Percentiles rank a stretch among this genome's conserved stretches.
Conservation (phyloP, 2,329 filamentous ascomycete species). For the Neopestalotiopsis rosae region DNA sequence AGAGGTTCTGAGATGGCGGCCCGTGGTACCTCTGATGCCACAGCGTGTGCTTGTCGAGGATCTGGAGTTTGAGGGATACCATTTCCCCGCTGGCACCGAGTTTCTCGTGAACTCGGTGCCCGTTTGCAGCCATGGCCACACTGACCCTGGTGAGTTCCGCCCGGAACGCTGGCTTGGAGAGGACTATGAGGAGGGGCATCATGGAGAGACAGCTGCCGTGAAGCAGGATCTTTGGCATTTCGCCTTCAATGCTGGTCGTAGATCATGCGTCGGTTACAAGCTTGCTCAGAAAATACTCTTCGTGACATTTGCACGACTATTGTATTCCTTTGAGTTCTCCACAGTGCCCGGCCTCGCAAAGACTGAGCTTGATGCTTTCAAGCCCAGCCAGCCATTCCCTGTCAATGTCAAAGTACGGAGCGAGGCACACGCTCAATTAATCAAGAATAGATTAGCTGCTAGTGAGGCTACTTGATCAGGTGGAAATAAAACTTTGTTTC, state of each 20-base stretch:
- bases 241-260: neutral
- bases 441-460: too few species aligned
- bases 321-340: neutral
- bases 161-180: neutral
- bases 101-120: slow-evolving; percentile 46
- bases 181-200: neutral
- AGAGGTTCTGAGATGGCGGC: slow-evolving; percentile 60
- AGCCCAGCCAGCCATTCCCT: too few species aligned
- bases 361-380: too few species aligned
- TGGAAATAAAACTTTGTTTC: too few species aligned
- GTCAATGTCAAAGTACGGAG: too few species aligned
- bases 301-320: neutral
- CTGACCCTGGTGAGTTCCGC: neutral
- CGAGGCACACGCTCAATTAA: too few species aligned
- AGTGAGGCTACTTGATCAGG: too few species aligned
- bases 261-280: neutral
- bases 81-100: slow-evolving; percentile 48
- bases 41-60: slow-evolving; percentile 45
- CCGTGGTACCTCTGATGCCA: slow-evolving; percentile 33
- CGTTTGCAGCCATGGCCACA: slow-evolving; percentile 28
- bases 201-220: neutral
- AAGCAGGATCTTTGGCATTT: neutral
- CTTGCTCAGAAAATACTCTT: neutral
- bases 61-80: slow-evolving; percentile 51
- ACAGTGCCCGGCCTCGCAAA: too few species aligned